Evolutionary conservation across 2,329 filamentous ascomycete genomes (phyloP).

Genomic region (Rutstroemia sp.): DNA sequence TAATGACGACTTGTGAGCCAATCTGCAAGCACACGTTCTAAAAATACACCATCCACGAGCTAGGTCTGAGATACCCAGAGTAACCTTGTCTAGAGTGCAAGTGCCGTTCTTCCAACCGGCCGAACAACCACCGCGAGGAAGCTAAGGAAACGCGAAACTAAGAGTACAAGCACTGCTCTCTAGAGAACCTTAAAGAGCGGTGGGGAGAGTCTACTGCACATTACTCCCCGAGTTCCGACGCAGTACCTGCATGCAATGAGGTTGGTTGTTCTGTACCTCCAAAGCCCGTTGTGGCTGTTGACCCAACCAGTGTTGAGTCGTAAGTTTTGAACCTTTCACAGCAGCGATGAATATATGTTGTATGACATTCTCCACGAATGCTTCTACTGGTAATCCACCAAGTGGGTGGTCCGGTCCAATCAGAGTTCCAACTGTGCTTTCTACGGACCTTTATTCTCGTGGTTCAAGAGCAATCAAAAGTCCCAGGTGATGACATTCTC

Average conservation of each 20-base stretch:
- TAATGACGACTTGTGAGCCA: too few relatives aligned
- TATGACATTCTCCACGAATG: background rate
- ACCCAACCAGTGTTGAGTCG: background rate
- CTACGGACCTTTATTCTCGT: too few relatives aligned
- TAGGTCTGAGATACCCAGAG: too few relatives aligned
- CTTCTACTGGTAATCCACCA: too few relatives aligned
- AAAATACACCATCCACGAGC: too few relatives aligned
- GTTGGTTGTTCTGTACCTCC: background rate
- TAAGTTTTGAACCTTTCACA: background rate
- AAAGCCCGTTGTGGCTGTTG: background rate
- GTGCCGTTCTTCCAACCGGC: background rate
- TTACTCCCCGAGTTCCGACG: background rate
- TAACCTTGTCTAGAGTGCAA: background rate
- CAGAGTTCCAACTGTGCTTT: too few relatives aligned
- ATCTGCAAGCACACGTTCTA: too few relatives aligned
- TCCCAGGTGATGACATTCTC: too few relatives aligned
- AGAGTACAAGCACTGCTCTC: background rate
- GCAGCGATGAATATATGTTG: background rate
- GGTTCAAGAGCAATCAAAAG: too few relatives aligned
- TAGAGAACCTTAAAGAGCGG: background rate
- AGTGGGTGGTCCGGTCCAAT: too few relatives aligned
- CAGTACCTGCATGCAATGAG: conserved; percentile 5
- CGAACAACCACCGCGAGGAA: background rate
- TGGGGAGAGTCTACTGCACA: background rate
- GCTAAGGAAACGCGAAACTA: background rate